Base-by-base conservation (phyloP, 2,329 filamentous ascomycete species). In the Phaeosphaeriaceae sp. region DNA sequence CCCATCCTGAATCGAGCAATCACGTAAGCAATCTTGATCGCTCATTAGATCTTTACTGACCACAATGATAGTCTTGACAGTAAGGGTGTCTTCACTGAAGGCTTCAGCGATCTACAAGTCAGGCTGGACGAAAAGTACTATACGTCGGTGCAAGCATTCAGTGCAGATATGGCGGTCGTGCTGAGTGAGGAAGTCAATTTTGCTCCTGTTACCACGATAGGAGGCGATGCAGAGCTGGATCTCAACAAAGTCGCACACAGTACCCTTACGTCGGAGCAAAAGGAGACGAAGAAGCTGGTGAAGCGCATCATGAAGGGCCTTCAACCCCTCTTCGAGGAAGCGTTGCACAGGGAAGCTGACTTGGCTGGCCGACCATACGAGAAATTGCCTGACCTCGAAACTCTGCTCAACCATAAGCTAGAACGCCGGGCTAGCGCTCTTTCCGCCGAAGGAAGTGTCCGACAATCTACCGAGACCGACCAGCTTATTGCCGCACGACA, bases 281-380 rank as follows among this genome's bases (percentile, higher is more conserved):
- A 91, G 57, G 91, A 96, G 66, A 88, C 91, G 60, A 91, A 91
- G 69, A 91, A 90, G 67, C 81, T 96, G n/a, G 92, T 91, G 22
- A 97, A 96, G 78, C 88, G 93, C 24, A 96, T 97, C 60, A 85
- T 96, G 65, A 96, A 92, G 75, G 87, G 89, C 1, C 85, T 96
- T 31, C 91, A 96, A 74, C 88, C 91, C 15, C 84, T 88, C 46
- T 82, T 97, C 2, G 91, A 97, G 74, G 84, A 86, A 54, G 92
- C 92, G 0, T 79, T 93, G 48, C 86, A 85, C 53, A 91, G 91
- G 54, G 94, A 98, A 76, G 89, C 91, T n/a, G 91, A 95, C 59
- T 84, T 96, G 44, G 88, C 85, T 51, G 85, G 88, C 52, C 89
- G 88, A 68, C 83, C 90, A 0, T 86, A 88, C 47, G 90, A 93